Percentiles rank a stretch among this genome's conserved stretches.
Evolutionary conservation across 768 basidiomycete genomes (phyloP).

Genomic region (Pholiota conissans): DNA sequence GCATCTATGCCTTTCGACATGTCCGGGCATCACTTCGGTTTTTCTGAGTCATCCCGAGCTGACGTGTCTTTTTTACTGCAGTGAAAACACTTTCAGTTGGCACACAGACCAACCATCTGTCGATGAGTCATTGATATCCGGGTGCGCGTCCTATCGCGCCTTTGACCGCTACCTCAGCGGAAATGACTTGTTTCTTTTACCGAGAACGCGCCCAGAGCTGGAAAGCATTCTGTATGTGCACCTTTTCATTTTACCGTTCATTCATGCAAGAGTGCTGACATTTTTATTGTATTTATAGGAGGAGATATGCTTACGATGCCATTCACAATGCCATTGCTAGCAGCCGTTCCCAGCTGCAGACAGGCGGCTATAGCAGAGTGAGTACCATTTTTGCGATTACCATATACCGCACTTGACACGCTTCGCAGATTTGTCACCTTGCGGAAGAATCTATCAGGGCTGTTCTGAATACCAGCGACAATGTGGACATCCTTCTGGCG

Average conservation of each 20-base stretch:
- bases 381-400: slow-evolving; percentile 16
- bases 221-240: slow-evolving; percentile 67
- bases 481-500: slow-evolving; percentile 61
- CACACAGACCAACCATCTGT: slow-evolving; percentile 68
- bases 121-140: slow-evolving; percentile 73
- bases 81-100: slow-evolving; percentile 70
- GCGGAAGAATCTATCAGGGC: slow-evolving; percentile 70
- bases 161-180: slow-evolving; percentile 74
- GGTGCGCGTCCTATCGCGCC: slow-evolving; percentile 79
- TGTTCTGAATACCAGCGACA: slow-evolving; percentile 71
- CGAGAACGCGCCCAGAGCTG: slow-evolving; percentile 63
- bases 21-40: background rate
- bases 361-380: slow-evolving; percentile 51
- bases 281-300: slow-evolving; percentile 36
- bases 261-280: slow-evolving; percentile 9
- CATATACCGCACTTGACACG: slow-evolving; percentile 6
- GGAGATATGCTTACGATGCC: slow-evolving; percentile 75
- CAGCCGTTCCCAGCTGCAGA: slow-evolving; percentile 61
- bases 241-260: background rate
- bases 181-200: slow-evolving; percentile 69
- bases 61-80: slow-evolving; percentile 29
- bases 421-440: slow-evolving; percentile 60
- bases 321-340: slow-evolving; percentile 80
- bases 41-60: slow-evolving; percentile 3
- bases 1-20: slow-evolving; percentile 21